Evolutionary conservation across 2,329 filamentous ascomycete species (phyloP).

Genomic region (Coccinonectria pachysandricola): DNA sequence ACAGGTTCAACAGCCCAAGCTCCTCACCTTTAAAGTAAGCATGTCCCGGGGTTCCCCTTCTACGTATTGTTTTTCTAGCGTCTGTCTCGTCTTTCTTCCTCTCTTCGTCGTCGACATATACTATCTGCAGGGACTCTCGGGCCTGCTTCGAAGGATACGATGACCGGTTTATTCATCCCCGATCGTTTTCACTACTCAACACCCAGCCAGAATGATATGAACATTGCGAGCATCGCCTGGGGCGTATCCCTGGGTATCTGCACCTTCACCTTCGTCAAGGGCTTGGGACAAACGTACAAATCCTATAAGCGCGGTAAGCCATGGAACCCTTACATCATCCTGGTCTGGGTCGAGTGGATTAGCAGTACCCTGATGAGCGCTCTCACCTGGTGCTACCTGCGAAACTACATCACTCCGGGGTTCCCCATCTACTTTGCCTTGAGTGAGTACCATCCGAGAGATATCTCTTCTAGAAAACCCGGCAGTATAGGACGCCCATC

Average conservation of each 20-base stretch:
- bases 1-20: too few relatives aligned
- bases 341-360: constrained; percentile 16
- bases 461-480: too few relatives aligned
- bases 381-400: constrained; percentile 17
- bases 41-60: constrained; percentile 1
- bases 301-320: constrained; percentile 15
- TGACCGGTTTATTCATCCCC: constrained; percentile 12
- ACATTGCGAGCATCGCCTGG: constrained; percentile 19
- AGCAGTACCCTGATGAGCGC: constrained; percentile 18
- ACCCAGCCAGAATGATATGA: constrained; percentile 15
- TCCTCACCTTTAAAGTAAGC: too few relatives aligned
- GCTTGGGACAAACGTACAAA: constrained; percentile 11
- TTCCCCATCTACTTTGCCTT: constrained; percentile 16
- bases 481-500: background rate
- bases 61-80: constrained; percentile 1
- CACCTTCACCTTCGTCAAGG: constrained; percentile 16
- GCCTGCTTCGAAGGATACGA: constrained; percentile 2
- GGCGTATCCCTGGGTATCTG: constrained; percentile 17
- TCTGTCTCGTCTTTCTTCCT: constrained; percentile 1
- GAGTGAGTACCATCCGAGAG: constrained; percentile 7
- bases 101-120: constrained; percentile 1
- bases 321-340: constrained; percentile 13
- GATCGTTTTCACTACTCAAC: constrained; percentile 5
- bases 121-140: constrained; percentile 1
- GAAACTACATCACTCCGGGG: constrained; percentile 14